Conservation (phyloP, 371 early-diverging fungal genomes). For the Mortierella sp. region DNA sequence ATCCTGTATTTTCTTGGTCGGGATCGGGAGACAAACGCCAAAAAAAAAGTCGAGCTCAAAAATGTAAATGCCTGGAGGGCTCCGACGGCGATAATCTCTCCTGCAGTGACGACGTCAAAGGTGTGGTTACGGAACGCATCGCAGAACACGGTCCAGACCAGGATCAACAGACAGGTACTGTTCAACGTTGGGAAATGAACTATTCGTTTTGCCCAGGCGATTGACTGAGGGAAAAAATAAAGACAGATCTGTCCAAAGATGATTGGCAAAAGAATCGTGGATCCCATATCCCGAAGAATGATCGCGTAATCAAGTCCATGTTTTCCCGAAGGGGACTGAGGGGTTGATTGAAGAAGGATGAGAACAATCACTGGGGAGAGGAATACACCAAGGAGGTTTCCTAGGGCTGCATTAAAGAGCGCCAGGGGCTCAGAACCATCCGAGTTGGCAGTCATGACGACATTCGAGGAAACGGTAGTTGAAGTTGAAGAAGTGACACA, state of each 20-base stretch:
- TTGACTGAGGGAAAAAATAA: conserved; percentile 61
- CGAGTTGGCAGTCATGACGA: conserved; percentile 78
- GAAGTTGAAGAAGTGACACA: conserved; percentile 73
- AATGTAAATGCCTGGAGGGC: conserved; percentile 61
- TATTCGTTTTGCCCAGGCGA: conserved; percentile 59
- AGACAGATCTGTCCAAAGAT: conserved; percentile 72
- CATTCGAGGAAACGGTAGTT: conserved; percentile 79
- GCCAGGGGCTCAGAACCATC: conserved; percentile 74
- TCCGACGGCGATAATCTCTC: conserved; percentile 63
- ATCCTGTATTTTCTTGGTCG: conserved; percentile 6
- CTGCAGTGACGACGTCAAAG: conserved; percentile 58
- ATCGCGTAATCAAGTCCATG: conserved; percentile 59
- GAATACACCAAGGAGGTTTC: conserved; percentile 77
- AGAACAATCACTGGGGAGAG: conserved; percentile 70
- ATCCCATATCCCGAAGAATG: conserved; percentile 65
- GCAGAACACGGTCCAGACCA: conserved; percentile 78
- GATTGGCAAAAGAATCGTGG: conserved; percentile 70
- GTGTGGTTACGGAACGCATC: conserved; percentile 70
- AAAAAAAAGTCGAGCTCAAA: conserved; percentile 20
- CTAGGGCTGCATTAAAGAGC: conserved; percentile 73
- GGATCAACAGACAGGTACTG: conserved; percentile 63
- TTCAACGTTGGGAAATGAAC: conserved; percentile 67
- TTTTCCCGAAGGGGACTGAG: conserved; percentile 54
- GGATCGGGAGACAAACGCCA: conserved; percentile 2
- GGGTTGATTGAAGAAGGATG: conserved; percentile 38